Percentiles rank a stretch among this genome's conserved stretches.
phyloP scores from a whole-genome alignment of 768 basidiomycete genomes.

The Cytidiella melzeri region DNA sequence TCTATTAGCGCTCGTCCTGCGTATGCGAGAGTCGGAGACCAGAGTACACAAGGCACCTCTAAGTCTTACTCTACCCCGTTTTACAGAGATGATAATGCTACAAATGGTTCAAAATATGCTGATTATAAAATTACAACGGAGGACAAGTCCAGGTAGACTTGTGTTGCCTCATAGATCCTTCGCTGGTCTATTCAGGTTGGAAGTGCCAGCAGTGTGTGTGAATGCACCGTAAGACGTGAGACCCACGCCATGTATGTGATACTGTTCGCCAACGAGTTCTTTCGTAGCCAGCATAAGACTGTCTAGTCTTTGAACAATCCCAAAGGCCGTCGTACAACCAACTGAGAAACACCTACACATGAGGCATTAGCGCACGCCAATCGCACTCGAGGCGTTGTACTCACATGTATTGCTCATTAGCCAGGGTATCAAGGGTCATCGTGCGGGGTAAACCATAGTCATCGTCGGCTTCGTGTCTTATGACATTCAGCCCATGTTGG shows the following conservation, averaged over 20 bases:
- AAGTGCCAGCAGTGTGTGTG: neutral
- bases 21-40: too few relatives aligned
- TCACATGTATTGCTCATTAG: conserved; percentile 75
- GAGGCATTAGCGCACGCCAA: neutral
- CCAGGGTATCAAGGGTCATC: conserved; percentile 66
- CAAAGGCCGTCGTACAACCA: conserved; percentile 63
- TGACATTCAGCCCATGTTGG: conserved; percentile 57
- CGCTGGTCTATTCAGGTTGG: too few relatives aligned
- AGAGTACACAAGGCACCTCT: too few relatives aligned
- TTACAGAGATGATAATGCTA: too few relatives aligned
- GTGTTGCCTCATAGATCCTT: too few relatives aligned
- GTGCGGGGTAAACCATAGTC: conserved; percentile 68
- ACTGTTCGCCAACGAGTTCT: conserved; percentile 82
- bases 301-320: conserved; percentile 69
- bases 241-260: conserved; percentile 72
- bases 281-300: conserved; percentile 76
- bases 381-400: conserved; percentile 23
- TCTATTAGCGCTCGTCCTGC: too few relatives aligned
- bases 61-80: too few relatives aligned
- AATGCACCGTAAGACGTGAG: conserved; percentile 9
- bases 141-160: too few relatives aligned
- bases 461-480: conserved; percentile 66
- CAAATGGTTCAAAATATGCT: neutral
- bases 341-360: conserved; percentile 45
- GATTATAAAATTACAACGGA: too few relatives aligned